Base-by-base conservation (phyloP, 1,284 basidiomycete genomes). In the Sanguinoderma infundibulare region DNA sequence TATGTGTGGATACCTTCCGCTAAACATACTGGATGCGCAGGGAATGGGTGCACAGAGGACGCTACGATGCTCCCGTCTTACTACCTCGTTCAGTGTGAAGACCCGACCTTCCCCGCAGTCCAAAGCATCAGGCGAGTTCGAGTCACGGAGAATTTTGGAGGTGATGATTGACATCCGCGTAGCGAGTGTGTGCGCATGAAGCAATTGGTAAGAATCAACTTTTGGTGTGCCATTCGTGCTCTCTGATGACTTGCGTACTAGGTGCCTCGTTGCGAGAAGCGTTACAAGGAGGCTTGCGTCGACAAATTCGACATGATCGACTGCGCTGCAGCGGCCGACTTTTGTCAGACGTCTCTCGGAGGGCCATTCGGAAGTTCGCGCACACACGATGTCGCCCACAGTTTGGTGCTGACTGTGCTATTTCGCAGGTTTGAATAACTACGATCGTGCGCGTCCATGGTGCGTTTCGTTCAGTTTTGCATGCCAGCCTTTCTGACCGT, bases 1-100 rank as follows among this genome's bases (percentile, higher is more conserved):
- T n/a, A n/a, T n/a, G n/a, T n/a, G n/a, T 2, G 6, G 1, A 24
- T 32, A 20, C n/a, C n/a, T 35, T 14, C 3, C 30, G 9, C 30
- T 28, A 24, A 38, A 7, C 9, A 28, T 12, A 5, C 28, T 24
- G 12, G n/a, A n/a, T n/a, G n/a, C n/a, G n/a, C 24, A 87, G 87
- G 87, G 44, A 88, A 89, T 55, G 70, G 71, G 1, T 68, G 69
- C 55, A 72, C 72, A 2, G 69, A 74, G 35, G 60, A 51, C 15
- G 38, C 55, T 40, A 67, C 63, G 3, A 73, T 74, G 72, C 55
- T 64, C 12, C 57, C 65, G 9, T 71, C 73, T 1, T 76, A 75
- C 62, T 76, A 76, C 56, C 74, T 75, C 50, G 70, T 75, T 50
- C 67, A 70, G 38, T 77, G 77, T 63, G 69, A 68, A 24, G 67